Base-by-base conservation (phyloP, 2,329 filamentous ascomycete genomes). In the Pseudocercospora cruenta region DNA sequence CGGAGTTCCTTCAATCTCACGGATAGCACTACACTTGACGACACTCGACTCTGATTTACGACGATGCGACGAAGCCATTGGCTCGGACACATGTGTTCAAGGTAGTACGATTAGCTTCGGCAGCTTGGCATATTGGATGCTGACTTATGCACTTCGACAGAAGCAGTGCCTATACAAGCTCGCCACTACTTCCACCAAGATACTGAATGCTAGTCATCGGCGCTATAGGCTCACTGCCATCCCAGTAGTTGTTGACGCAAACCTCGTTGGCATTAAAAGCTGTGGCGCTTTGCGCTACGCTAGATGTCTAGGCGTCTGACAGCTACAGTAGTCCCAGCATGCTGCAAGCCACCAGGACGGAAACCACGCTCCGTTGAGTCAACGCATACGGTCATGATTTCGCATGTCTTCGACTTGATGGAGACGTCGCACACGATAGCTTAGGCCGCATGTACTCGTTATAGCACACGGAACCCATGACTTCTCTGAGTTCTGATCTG, bases 251-350 rank as follows among this genome's bases (percentile, higher is more conserved):
- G 28, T 58, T 39, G 7, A 14, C 33, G 31, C 31, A 58, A 31
- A 58, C 33, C 33, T 33, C 19, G 14, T 24, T n/a, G 51, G 24
- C 55, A 58, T 58, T 16, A 16, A 43, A 24, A 58, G 28, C 16
- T 39, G 54, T 58, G 54, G 54, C 54, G 54, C 54, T 58, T 36
- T 58, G 55, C 31, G 33, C 55, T 58, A 19, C 31, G 55, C 55
- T 39, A 22, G 24, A 39, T 58, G n/a, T 58, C 55, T 43, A 58
- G 55, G 33, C 55, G 55, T 58, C 55, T 58, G 55, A 58, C 55
- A 58, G 19, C 33, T 58, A 39, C 55, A 58, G 55, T 19, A 22
- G 28, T 58, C 31, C 14, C 39, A 43, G 55, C 31, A 58, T 31
- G 22, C 21, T 55, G 26, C 51, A 55, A 26, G 22, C 51, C 26